Conservation (phyloP, 768 basidiomycete genomes). For the Amanita subjunquillea region DNA sequence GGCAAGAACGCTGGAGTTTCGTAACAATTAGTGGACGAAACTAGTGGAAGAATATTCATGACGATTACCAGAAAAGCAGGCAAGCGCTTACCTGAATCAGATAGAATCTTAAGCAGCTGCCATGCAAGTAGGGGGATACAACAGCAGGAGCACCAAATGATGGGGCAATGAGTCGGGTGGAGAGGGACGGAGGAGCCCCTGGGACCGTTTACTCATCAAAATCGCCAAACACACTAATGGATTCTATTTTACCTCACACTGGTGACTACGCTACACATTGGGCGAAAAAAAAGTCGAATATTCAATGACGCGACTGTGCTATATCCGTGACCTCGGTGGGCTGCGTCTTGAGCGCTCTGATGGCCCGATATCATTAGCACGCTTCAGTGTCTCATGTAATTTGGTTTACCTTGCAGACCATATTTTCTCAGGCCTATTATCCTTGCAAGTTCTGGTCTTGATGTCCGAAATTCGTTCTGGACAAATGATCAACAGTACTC, state of each 20-base stretch:
- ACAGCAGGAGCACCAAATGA: constrained; percentile 8
- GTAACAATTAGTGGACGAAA: constrained; percentile 24
- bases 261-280: constrained; percentile 12
- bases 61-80: background rate
- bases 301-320: constrained; percentile 9
- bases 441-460: background rate
- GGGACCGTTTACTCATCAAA: constrained; percentile 2
- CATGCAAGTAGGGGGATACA: constrained; percentile 25
- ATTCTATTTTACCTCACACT: background rate
- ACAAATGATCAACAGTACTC: background rate
- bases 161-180: constrained; percentile 4
- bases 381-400: background rate
- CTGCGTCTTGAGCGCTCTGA: constrained; percentile 12
- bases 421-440: background rate
- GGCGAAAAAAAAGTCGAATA: constrained; percentile 21
- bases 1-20: constrained; percentile 22
- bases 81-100: constrained; percentile 15
- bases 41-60: background rate
- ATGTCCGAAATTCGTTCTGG: constrained; percentile 5
- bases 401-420: background rate
- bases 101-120: constrained; percentile 25
- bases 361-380: background rate
- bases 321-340: constrained; percentile 14
- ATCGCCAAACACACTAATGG: background rate
- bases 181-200: background rate